Percentiles rank a stretch among this genome's conserved stretches.
Conservation (phyloP, 2,329 filamentous ascomycete species). For the Cytospora mali region DNA sequence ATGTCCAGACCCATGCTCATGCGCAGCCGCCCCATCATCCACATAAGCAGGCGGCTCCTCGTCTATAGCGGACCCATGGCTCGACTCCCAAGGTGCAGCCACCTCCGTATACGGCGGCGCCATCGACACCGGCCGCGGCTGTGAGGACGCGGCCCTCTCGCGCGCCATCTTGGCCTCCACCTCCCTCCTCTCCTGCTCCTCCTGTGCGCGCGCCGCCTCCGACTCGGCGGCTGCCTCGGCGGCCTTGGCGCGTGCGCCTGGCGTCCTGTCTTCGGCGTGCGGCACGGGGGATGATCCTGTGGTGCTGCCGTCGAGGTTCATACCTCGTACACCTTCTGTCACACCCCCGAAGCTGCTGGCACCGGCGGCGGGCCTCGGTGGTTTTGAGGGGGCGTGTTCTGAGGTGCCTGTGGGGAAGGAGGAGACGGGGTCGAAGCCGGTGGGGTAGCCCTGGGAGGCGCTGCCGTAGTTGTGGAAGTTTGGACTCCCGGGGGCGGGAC, state of each 20-base stretch:
- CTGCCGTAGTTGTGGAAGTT: slow-evolving; percentile 12
- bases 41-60: slow-evolving; percentile 38
- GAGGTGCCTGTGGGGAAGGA: background rate
- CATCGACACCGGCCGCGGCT: slow-evolving; percentile 18
- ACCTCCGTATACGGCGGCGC: slow-evolving; percentile 36
- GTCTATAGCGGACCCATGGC: slow-evolving; percentile 10
- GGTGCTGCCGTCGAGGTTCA: slow-evolving; percentile 21
- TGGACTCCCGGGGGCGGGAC: background rate
- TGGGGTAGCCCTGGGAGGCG: slow-evolving; percentile 10
- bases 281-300: background rate
- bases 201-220: slow-evolving; percentile 16
- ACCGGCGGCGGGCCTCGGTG: slow-evolving; percentile 12
- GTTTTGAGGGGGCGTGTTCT: slow-evolving; percentile 14
- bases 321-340: slow-evolving; percentile 22
- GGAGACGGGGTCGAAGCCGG: slow-evolving; percentile 24
- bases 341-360: slow-evolving; percentile 20
- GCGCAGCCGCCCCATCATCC: slow-evolving; percentile 29
- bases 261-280: slow-evolving; percentile 6
- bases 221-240: slow-evolving; percentile 33
- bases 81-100: slow-evolving; percentile 14
- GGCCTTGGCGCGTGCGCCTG: slow-evolving; percentile 31
- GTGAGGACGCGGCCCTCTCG: background rate
- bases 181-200: slow-evolving; percentile 22
- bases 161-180: slow-evolving; percentile 7
- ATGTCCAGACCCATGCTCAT: no score